Evolutionary conservation across 495 filamentous ascomycete species (phyloP).

Genomic region (Annulohypoxylon stygium): DNA sequence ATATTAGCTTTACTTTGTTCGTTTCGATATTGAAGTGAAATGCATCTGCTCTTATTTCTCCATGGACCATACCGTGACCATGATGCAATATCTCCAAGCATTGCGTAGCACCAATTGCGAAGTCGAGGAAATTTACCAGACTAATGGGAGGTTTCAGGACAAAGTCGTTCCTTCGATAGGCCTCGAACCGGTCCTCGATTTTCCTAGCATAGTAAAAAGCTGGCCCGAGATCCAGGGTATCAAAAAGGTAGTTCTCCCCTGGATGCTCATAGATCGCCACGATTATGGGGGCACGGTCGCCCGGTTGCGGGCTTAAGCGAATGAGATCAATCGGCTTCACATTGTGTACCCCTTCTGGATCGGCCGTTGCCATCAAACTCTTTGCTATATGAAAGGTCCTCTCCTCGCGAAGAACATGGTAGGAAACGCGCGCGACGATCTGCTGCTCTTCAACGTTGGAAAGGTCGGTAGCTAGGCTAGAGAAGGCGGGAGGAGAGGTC

Average conservation of each 20-base stretch:
- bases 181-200: slow-evolving; percentile 62
- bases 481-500: slow-evolving; percentile 50
- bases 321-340: slow-evolving; percentile 79
- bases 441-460: slow-evolving; percentile 58
- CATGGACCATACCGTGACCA: slow-evolving; percentile 83
- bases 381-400: slow-evolving; percentile 84
- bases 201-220: slow-evolving; percentile 72
- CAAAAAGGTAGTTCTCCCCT: slow-evolving; percentile 77
- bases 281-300: slow-evolving; percentile 73
- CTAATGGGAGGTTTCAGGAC: slow-evolving; percentile 71
- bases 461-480: slow-evolving; percentile 47
- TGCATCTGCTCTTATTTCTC: slow-evolving; percentile 87
- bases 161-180: slow-evolving; percentile 50
- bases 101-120: slow-evolving; percentile 86
- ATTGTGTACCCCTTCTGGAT: slow-evolving; percentile 80
- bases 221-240: slow-evolving; percentile 80
- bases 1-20: slow-evolving; percentile 79
- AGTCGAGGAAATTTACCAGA: slow-evolving; percentile 82
- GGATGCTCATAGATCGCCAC: slow-evolving; percentile 85
- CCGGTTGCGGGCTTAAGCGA: slow-evolving; percentile 71
- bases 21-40: slow-evolving; percentile 82
- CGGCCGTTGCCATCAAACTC: slow-evolving; percentile 75
- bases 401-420: slow-evolving; percentile 83
- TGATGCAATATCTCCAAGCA: slow-evolving; percentile 90
- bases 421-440: slow-evolving; percentile 83